phyloP scores from a whole-genome alignment of 108 stramenopile genomes.

The Pseudonitzschia pungens region DNA sequence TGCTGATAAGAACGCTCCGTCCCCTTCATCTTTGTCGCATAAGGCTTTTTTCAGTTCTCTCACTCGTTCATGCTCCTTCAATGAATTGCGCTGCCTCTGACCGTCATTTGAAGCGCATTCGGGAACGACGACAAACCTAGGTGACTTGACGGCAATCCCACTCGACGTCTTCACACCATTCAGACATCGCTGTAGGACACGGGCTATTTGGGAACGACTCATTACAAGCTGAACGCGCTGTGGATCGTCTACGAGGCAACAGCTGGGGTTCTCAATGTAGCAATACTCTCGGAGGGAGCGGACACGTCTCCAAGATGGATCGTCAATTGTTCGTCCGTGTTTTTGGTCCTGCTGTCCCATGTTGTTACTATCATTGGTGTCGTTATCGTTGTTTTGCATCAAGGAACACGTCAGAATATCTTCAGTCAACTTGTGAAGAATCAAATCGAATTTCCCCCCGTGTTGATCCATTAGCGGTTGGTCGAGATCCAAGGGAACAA shows the following conservation, averaged over 20 bases:
- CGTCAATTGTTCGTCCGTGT: conserved; percentile 2
- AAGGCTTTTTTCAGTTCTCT: background rate
- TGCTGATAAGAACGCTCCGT: background rate
- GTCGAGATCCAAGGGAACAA: conserved; percentile 82
- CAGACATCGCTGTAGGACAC: conserved; percentile 55
- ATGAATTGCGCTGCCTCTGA: background rate
- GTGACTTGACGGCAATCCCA: conserved; percentile 69
- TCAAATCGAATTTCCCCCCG: conserved; percentile 74
- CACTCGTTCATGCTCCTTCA: conserved; percentile 6
- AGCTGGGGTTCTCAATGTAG: conserved; percentile 50
- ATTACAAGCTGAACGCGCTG: conserved; percentile 68
- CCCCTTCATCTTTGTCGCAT: background rate
- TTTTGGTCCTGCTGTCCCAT: background rate
- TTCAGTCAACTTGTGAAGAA: conserved; percentile 86
- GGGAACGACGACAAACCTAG: conserved; percentile 58
- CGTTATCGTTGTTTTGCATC: conserved; percentile 7
- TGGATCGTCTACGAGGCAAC: conserved; percentile 79
- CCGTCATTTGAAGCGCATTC: background rate
- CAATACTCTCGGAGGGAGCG: conserved; percentile 67
- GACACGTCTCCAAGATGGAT: conserved; percentile 41
- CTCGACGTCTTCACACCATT: conserved; percentile 45
- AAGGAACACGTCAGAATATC: conserved; percentile 67
- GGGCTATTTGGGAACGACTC: conserved; percentile 74
- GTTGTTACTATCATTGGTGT: background rate
- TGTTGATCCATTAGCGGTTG: conserved; percentile 78